These are phyloP conservation scores for Blastocystis sp. DNA, from an alignment of 352 stramenopile genomes.

Conservation along the genomic window DNA sequence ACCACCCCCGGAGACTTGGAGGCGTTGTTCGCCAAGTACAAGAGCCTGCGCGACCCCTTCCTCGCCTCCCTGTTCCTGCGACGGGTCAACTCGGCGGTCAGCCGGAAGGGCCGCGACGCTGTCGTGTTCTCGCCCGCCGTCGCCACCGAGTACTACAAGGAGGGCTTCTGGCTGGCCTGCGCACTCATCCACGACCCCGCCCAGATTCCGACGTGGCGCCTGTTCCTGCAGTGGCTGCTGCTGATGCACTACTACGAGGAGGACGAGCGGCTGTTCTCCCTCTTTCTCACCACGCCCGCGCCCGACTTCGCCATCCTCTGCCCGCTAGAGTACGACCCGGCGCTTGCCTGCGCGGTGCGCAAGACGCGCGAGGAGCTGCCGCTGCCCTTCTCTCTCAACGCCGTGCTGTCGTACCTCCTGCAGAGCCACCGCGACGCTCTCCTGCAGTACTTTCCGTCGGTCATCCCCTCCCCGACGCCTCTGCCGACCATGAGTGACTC, in stretches of 20 bases:
- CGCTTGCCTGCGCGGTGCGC: not conserved
- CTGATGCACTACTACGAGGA: conserved; percentile 8
- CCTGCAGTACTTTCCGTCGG: not conserved
- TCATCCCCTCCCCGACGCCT: not conserved
- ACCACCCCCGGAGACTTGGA: not conserved
- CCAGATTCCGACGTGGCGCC: not conserved
- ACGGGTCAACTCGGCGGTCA: not conserved
- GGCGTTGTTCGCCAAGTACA: not conserved
- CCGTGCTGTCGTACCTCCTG: not conserved
- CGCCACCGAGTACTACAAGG: not conserved
- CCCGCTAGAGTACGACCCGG: not conserved
- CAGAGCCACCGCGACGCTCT: not conserved
- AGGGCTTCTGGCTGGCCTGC: not conserved
- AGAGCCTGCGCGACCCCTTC: not conserved
- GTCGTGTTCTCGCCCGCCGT: not conserved
- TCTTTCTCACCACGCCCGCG: not conserved
- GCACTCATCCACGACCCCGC: not conserved
- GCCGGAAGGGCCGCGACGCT: not conserved
- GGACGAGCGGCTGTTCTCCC: not conserved
- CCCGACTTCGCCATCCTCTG: not conserved
- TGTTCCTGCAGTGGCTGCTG: conserved; percentile 24
- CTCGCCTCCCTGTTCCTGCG: not conserved
- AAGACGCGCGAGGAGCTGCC: not conserved
- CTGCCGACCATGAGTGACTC: not conserved
- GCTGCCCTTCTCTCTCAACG: not conserved